Base-by-base conservation (phyloP, 371 early-diverging fungal genomes). In the Mucor plumbeus region DNA sequence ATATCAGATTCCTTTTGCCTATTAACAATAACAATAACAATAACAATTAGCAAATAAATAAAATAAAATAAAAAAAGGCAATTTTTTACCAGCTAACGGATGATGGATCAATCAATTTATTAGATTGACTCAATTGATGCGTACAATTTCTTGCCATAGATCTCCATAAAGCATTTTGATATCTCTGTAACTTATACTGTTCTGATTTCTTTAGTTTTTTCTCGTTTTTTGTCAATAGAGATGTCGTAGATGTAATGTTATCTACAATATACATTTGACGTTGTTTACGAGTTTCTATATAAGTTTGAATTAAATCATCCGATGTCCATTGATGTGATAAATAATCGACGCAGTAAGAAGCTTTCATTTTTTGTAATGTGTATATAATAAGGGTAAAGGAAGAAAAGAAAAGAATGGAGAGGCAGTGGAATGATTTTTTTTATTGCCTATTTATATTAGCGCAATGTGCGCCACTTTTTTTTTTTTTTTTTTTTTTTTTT, bases 261-360 rank as follows among this genome's bases (percentile, higher is more conserved):
- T 53, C 26, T 21, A 55, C 53, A 31, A 55, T 58, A 11, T 43
- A 57, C 38, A 19, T 48, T 50, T 50, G 62, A 53, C 38, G 48
- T 21, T 75, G 68, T 68, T 79, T 74, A n/a, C 67, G 65, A 17
- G 64, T 75, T 67, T 79, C 75, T 21, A 53, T 60, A 50, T 71
- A 68, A n/a, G 82, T 71, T 33, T 68, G 64, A 17, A 79, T 70
- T 36, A 77, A 69, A 66, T 82, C 82, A 21, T 64, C 72, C 13
- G 58, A 40, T 11, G 33, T 61, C 82, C 82, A 82, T 64, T 79
- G 74, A 66, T 82, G 70, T 55, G 82, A 73, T 35, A 82, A 67
- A 71, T 82, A 82, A 57, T 82, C 82, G 11, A 82, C 82, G 53
- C 78, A 79, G 10, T 75, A 68, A 48, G 71, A 63, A 10, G 82